phyloP scores from a whole-genome alignment of 2,329 filamentous ascomycete genomes.

The Claviceps africana region DNA sequence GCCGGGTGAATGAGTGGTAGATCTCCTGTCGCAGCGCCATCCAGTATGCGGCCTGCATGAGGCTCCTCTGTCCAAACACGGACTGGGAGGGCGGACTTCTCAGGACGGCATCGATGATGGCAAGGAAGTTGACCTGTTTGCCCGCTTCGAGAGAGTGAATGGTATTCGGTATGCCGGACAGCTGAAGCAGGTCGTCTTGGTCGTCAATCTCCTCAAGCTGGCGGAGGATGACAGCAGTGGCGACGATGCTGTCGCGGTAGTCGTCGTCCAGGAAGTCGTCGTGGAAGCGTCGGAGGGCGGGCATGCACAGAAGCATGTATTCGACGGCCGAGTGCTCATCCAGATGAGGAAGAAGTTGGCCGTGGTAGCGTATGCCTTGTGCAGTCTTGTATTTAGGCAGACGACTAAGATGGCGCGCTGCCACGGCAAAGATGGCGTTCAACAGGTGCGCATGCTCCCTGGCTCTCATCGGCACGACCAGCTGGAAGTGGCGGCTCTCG shows the following conservation, averaged over 20 bases:
- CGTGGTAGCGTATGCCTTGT: slow-evolving; percentile 23
- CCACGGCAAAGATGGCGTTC: slow-evolving; percentile 27
- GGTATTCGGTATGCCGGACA: background rate
- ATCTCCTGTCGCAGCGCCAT: slow-evolving; percentile 28
- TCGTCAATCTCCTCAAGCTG: slow-evolving; percentile 28
- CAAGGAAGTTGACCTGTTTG: slow-evolving; percentile 23
- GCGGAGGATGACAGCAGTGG: slow-evolving; percentile 26
- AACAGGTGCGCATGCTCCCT: slow-evolving; percentile 23
- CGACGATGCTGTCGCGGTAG: slow-evolving; percentile 25
- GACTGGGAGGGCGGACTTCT: slow-evolving; percentile 22
- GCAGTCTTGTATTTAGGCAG: slow-evolving; percentile 24
- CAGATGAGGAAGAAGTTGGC: slow-evolving; percentile 21
- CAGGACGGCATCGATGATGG: slow-evolving; percentile 26
- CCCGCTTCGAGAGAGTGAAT: background rate
- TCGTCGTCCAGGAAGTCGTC: slow-evolving; percentile 23
- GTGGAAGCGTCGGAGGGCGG: slow-evolving; percentile 23
- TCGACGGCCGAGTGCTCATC: slow-evolving; percentile 25
- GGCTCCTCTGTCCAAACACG: slow-evolving; percentile 21
- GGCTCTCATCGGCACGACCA: slow-evolving; percentile 22
- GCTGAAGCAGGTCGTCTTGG: slow-evolving; percentile 16
- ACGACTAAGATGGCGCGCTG: slow-evolving; percentile 24
- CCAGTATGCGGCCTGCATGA: slow-evolving; percentile 28
- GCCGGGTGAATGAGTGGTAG: slow-evolving; percentile 25
- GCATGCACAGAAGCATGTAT: slow-evolving; percentile 27
- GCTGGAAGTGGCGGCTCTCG: slow-evolving; percentile 25